Evolutionary conservation across 306 rosid genomes (phyloP).

Genomic region (Vicia faba): DNA sequence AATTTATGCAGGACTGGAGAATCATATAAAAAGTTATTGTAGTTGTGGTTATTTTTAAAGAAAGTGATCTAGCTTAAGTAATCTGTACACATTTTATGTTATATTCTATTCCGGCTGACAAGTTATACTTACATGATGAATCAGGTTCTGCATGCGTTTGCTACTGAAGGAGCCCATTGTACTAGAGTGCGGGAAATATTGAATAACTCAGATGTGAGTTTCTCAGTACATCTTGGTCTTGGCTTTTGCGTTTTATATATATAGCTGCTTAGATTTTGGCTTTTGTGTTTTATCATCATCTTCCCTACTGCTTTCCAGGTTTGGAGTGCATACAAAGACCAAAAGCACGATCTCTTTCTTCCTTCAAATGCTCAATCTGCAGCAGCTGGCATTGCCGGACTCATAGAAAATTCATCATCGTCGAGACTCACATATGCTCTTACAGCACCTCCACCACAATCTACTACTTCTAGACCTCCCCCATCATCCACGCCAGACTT

Average conservation of each 20-base stretch:
- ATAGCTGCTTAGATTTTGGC: slow-evolving; percentile 8
- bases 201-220: slow-evolving; percentile 84
- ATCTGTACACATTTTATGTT: slow-evolving; percentile 19
- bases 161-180: slow-evolving; percentile 99
- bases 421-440: slow-evolving; percentile 84
- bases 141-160: slow-evolving; percentile 98
- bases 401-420: slow-evolving; percentile 87
- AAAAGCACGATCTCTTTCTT: slow-evolving; percentile 95
- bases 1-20: slow-evolving; percentile 5
- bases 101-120: slow-evolving; percentile 17
- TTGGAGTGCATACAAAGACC: slow-evolving; percentile 99
- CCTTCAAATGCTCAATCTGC: slow-evolving; percentile 99
- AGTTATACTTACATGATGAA: slow-evolving; percentile 34
- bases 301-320: slow-evolving; percentile 56
- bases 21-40: background rate
- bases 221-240: slow-evolving; percentile 14
- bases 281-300: slow-evolving; percentile 11
- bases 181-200: slow-evolving; percentile 90
- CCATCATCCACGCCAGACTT: slow-evolving; percentile 50
- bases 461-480: slow-evolving; percentile 60
- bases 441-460: slow-evolving; percentile 76
- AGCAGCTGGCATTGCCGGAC: slow-evolving; percentile 97
- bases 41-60: slow-evolving; percentile 3
- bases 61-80: slow-evolving; percentile 7
- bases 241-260: background rate